Conservation (phyloP, 306 rosid species). For the Morella rubra region DNA sequence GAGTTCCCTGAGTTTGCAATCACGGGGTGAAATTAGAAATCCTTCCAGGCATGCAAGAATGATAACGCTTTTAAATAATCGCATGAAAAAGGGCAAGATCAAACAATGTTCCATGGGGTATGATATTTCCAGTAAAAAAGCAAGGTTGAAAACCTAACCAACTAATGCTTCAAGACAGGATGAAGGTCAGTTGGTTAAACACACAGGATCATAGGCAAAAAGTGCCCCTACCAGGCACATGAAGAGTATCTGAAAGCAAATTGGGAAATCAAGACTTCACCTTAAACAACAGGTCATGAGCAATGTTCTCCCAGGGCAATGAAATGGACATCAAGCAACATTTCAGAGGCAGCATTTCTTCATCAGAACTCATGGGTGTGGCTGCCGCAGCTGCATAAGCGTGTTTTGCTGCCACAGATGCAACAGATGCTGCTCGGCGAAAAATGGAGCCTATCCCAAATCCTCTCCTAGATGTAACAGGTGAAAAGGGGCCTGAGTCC, state of each 20-base stretch:
- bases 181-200: background rate
- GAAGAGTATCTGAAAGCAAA: background rate
- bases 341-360: constrained; percentile 82
- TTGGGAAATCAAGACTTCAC: constrained; percentile 41
- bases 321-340: constrained; percentile 96
- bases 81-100: constrained; percentile 2
- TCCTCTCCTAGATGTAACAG: constrained; percentile 74
- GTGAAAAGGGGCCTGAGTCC: constrained; percentile 77
- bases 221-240: constrained; percentile 12
- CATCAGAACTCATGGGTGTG: constrained; percentile 55
- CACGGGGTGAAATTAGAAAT: constrained; percentile 11
- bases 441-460: constrained; percentile 78
- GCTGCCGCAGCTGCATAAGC: constrained; percentile 89
- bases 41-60: constrained; percentile 15
- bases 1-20: constrained; percentile 60
- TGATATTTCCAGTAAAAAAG: background rate
- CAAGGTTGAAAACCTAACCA: background rate
- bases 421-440: constrained; percentile 84
- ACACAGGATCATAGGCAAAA: background rate
- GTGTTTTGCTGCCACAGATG: constrained; percentile 84
- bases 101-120: background rate
- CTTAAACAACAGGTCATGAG: constrained; percentile 91
- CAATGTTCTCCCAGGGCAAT: constrained; percentile 95
- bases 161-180: background rate
- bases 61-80: background rate